A percentile compares a stretch with the other conserved stretches of the same genome.
These are phyloP conservation scores for Globisporangium abappressorium DNA, from an alignment of 352 stramenopile genomes.

Conservation along the genomic window DNA sequence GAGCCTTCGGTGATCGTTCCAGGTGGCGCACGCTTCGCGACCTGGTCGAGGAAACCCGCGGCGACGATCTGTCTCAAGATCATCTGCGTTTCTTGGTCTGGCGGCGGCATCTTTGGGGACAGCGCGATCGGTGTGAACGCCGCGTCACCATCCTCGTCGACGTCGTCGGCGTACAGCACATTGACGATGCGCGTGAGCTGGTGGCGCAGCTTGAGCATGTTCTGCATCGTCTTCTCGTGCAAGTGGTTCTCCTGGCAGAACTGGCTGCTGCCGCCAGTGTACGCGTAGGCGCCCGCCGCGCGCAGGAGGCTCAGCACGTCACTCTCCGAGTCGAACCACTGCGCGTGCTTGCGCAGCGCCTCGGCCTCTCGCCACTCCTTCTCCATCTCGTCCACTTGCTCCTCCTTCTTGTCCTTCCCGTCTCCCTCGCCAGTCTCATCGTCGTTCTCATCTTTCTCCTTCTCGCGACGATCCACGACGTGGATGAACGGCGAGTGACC, in stretches of 20 bases:
- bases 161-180: slow-evolving; percentile 46
- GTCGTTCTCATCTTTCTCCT: slow-evolving; percentile 34
- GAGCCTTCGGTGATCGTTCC: slow-evolving; percentile 75
- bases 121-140: slow-evolving; percentile 41
- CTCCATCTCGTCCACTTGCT: slow-evolving; percentile 59
- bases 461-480: slow-evolving; percentile 52
- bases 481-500: slow-evolving; percentile 76
- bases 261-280: slow-evolving; percentile 46
- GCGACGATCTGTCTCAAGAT: slow-evolving; percentile 75
- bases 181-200: slow-evolving; percentile 85
- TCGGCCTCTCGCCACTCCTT: slow-evolving; percentile 74
- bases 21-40: slow-evolving; percentile 65
- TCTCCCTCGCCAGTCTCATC: slow-evolving; percentile 12
- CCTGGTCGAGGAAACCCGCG: slow-evolving; percentile 79
- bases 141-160: slow-evolving; percentile 23
- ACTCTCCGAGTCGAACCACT: slow-evolving; percentile 81
- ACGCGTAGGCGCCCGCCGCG: slow-evolving; percentile 76
- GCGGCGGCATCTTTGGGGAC: slow-evolving; percentile 65
- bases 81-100: slow-evolving; percentile 51
- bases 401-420: slow-evolving; percentile 27
- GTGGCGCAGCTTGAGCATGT: slow-evolving; percentile 83
- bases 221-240: slow-evolving; percentile 87
- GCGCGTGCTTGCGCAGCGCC: slow-evolving; percentile 59
- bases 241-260: slow-evolving; percentile 79
- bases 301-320: slow-evolving; percentile 78